A percentile compares a stretch with the other conserved stretches of the same genome.
These are phyloP conservation scores for Picea sitchensis DNA, from an alignment of 75 land plant genomes.

Conservation along the genomic window DNA sequence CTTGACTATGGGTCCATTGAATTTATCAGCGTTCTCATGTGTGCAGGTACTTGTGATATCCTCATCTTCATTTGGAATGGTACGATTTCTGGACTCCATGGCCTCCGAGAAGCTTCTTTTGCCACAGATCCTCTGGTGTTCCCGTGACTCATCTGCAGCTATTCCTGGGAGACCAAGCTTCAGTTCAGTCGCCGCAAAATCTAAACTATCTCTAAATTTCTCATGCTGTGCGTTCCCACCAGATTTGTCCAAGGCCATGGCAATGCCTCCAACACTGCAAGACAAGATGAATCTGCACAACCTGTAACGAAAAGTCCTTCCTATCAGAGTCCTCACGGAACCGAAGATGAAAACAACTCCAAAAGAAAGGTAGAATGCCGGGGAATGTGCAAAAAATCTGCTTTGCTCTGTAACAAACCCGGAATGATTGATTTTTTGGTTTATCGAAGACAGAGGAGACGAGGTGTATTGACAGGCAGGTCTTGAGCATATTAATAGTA, in stretches of 20 bases:
- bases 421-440: too few relatives aligned
- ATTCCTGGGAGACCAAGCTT: conserved; percentile 47
- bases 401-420: too few relatives aligned
- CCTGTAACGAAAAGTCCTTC: neutral
- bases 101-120: conserved; percentile 49
- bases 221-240: neutral
- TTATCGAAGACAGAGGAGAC: too few relatives aligned
- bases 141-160: neutral
- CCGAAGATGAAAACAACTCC: neutral
- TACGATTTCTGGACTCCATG: conserved; percentile 32
- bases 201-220: neutral
- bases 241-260: neutral
- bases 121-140: conserved; percentile 12
- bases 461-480: too few relatives aligned
- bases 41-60: neutral
- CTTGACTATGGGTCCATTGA: conserved; percentile 7
- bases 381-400: too few relatives aligned
- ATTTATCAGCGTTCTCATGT: conserved; percentile 7
- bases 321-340: neutral
- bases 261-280: neutral
- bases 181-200: conserved; percentile 52
- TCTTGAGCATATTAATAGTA: too few relatives aligned
- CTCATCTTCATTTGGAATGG: conserved; percentile 16
- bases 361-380: too few relatives aligned
- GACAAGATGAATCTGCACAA: neutral